Base-by-base conservation (phyloP, 495 filamentous ascomycete genomes). In the Peziza echinospora region DNA sequence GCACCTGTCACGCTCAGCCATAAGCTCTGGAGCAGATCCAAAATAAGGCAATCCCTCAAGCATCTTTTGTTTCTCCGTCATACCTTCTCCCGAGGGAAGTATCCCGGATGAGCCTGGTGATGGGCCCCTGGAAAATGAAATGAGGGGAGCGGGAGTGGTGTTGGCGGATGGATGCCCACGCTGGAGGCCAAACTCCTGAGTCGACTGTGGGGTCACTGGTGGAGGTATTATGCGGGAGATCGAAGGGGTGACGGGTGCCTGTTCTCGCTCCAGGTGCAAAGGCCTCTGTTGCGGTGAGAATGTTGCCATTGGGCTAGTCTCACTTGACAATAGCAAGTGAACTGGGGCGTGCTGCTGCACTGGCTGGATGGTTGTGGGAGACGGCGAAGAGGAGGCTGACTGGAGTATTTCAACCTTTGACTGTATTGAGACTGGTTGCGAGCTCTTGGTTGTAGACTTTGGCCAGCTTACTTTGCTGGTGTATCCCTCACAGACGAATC, bases 401-500 rank as follows among this genome's bases (percentile, higher is more conserved):
- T 62, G 74, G 69, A 65, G 63, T 71, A 63, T 65, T 60, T 76
- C 49, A 55, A 75, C 82, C 64, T 89, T 93, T 6, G 84, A 86
- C 61, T 91, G 82, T 22, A 93, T 71, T 39, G 77, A 84, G 51
- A 91, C 69, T 30, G 82, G 80, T 3, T 72, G 51, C 52, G 75
- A 77, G 30, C 65, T 50, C 53, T 57, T 75, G 58, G 43, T 75
- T 70, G 54, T 58, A 68, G 53, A 74, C 71, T 52, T 69, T 68
- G 64, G 71, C 81, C 80, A 87, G 62, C 67, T 74, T 54, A 64
- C 78, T 64, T 71, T 77, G 49, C 71, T 78, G 54, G 79, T 79
- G 63, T 97, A 97, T n/a, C 89, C 89, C 55, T 84, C 81, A 59
- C 89, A 97, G 21, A 84, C 67, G 62, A 94, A 94, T 10, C 84